phyloP scores from a whole-genome alignment of 768 basidiomycete genomes.

The Strobilomyces dryophilus region DNA sequence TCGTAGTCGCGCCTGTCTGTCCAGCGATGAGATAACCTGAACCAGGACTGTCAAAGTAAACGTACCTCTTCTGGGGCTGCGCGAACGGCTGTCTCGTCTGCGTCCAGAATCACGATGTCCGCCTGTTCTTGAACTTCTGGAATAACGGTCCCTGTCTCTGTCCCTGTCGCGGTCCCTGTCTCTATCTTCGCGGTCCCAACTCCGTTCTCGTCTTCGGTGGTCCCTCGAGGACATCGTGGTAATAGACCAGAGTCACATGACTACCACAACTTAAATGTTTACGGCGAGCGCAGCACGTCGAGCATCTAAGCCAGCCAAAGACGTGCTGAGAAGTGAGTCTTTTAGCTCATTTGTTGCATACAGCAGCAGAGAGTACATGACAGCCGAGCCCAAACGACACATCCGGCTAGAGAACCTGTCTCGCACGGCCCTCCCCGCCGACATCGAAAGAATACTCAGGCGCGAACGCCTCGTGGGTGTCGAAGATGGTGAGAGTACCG shows the following conservation, averaged over 20 bases:
- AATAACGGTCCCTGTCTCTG: conserved; percentile 39
- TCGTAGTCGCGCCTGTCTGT: conserved; percentile 35
- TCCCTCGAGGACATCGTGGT: conserved; percentile 59
- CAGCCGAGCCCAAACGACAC: conserved; percentile 31
- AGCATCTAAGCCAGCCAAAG: conserved; percentile 7
- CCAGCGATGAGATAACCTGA: conserved; percentile 1
- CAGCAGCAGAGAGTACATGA: conserved; percentile 4
- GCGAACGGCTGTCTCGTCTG: conserved; percentile 38
- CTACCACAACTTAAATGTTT: conserved; percentile 15
- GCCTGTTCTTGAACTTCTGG: conserved; percentile 32
- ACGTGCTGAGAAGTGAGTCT: conserved; percentile 14
- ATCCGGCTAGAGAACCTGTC: conserved; percentile 51
- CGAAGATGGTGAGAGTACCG: conserved; percentile 30
- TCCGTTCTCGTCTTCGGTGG: conserved; percentile 55
- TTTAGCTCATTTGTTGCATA: background rate
- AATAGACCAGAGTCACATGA: conserved; percentile 24
- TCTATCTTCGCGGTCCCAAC: conserved; percentile 51
- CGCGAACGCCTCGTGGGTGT: conserved; percentile 44
- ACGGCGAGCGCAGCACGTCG: conserved; percentile 20
- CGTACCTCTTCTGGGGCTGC: conserved; percentile 34
- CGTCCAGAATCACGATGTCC: conserved; percentile 34
- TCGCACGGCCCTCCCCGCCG: conserved; percentile 47
- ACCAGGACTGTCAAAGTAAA: background rate
- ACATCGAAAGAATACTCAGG: conserved; percentile 45
- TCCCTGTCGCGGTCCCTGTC: conserved; percentile 20